Percentiles rank a stretch among this genome's conserved stretches.
phyloP scores from a whole-genome alignment of 208 protist species.

The Plasmodiophora brassicae region DNA sequence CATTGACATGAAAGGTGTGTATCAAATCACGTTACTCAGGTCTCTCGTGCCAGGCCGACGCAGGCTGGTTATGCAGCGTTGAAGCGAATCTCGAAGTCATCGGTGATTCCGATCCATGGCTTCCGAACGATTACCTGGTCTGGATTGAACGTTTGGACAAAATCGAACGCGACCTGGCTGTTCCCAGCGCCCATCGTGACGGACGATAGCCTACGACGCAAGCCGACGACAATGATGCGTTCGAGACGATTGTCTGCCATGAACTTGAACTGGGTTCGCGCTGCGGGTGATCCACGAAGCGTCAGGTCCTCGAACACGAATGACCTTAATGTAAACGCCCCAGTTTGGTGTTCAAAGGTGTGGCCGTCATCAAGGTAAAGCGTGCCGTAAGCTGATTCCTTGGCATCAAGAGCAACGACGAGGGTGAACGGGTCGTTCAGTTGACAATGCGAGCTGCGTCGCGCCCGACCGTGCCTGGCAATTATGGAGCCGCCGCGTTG shows the following conservation, averaged over 20 bases:
- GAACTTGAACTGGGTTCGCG: neutral
- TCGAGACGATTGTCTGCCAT: neutral
- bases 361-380: slow-evolving; percentile 50
- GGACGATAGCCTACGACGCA: neutral
- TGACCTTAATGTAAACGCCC: slow-evolving; percentile 8
- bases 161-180: neutral
- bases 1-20: too few relatives aligned
- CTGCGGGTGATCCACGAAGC: neutral
- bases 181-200: neutral
- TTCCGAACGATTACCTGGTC: neutral
- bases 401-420: slow-evolving; percentile 49
- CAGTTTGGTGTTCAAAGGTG: slow-evolving; percentile 24
- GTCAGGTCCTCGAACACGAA: neutral
- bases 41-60: too few relatives aligned
- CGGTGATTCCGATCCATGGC: neutral
- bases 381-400: neutral
- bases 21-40: too few relatives aligned
- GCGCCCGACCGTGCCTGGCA: slow-evolving; percentile 75
- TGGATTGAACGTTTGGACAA: neutral
- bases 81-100: neutral
- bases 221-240: neutral
- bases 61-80: too few relatives aligned
- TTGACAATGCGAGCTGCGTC: slow-evolving; percentile 72
- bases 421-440: slow-evolving; percentile 63
- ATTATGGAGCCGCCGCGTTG: slow-evolving; percentile 82